These are phyloP conservation scores for Pseudogymnoascus sp. DNA, from an alignment of 2,329 filamentous ascomycete species.

Conservation along the genomic window DNA sequence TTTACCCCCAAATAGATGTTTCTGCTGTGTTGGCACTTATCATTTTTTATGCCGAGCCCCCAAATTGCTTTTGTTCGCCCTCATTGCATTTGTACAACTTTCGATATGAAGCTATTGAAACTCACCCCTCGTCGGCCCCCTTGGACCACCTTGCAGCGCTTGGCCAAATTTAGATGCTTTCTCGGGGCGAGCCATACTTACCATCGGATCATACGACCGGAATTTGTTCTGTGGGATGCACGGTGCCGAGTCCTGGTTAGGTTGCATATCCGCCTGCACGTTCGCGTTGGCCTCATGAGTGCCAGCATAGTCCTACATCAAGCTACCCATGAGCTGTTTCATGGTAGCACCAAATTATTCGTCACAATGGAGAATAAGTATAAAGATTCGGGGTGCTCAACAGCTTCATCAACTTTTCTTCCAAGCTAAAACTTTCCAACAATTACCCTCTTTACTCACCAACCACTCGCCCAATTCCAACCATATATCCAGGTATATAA, in stretches of 20 bases:
- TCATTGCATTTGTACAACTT: conserved; percentile 3
- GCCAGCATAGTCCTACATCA: conserved; percentile 1
- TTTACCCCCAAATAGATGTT: neutral
- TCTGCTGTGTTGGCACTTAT: conserved; percentile 1
- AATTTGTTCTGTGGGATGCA: conserved; percentile 10
- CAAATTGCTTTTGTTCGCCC: neutral
- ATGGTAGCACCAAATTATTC: conserved; percentile 5
- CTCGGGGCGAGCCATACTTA: neutral
- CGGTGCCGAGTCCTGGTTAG: conserved; percentile 5
- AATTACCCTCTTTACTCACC: neutral
- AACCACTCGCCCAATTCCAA: neutral
- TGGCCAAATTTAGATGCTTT: conserved; percentile 3
- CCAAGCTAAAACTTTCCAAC: neutral
- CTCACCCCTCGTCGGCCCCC: neutral
- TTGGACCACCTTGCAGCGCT: neutral
- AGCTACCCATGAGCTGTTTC: conserved; percentile 8
- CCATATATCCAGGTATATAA: neutral
- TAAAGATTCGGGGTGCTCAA: conserved; percentile 2
- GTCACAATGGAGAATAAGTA: conserved; percentile 3
- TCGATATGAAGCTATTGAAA: neutral
- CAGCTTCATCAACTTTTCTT: conserved; percentile 1
- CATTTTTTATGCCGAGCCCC: neutral
- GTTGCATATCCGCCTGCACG: conserved; percentile 10
- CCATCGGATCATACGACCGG: conserved; percentile 6
- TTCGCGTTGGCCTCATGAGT: conserved; percentile 8